Percentiles rank a stretch among this genome's conserved stretches.
Conservation (phyloP, 768 basidiomycete genomes). For the Lyophyllum shimeji region DNA sequence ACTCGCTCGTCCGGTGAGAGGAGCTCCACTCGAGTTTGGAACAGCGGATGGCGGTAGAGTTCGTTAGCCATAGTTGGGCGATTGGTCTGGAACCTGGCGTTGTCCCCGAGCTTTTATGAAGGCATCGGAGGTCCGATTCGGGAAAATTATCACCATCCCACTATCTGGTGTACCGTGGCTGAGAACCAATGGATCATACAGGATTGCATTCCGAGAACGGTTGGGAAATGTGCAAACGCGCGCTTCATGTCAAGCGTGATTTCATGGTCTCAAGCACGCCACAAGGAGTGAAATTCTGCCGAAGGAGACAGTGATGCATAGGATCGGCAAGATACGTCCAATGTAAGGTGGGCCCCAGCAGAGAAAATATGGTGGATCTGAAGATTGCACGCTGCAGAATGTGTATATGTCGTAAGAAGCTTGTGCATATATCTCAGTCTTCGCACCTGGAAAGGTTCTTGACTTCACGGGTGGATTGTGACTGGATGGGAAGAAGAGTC, state of each 20-base stretch:
- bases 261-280: slow-evolving; percentile 16
- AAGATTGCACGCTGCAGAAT: slow-evolving; percentile 19
- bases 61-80: slow-evolving; percentile 31
- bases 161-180: slow-evolving; percentile 14
- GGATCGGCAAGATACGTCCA: slow-evolving; percentile 21
- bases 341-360: slow-evolving; percentile 16
- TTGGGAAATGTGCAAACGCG: slow-evolving; percentile 18
- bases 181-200: slow-evolving; percentile 20
- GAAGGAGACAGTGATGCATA: slow-evolving; percentile 21
- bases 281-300: slow-evolving; percentile 25
- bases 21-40: slow-evolving; percentile 41
- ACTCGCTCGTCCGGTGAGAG: slow-evolving; percentile 46
- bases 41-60: slow-evolving; percentile 46
- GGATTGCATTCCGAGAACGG: slow-evolving; percentile 20
- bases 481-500: slow-evolving; percentile 12
- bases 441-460: slow-evolving; percentile 14
- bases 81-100: background rate
- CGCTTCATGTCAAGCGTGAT: slow-evolving; percentile 21
- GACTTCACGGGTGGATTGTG: slow-evolving; percentile 11
- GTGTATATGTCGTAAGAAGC: slow-evolving; percentile 20
- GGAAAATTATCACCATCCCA: slow-evolving; percentile 16
- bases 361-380: slow-evolving; percentile 16
- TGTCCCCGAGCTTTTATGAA: slow-evolving; percentile 12
- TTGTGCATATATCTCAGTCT: slow-evolving; percentile 9
- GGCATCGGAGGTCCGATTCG: slow-evolving; percentile 17